Percentiles rank a stretch among this genome's conserved stretches.
These are phyloP conservation scores for Penicillium paneum DNA, from an alignment of 2,329 filamentous ascomycete genomes.

Conservation along the genomic window DNA sequence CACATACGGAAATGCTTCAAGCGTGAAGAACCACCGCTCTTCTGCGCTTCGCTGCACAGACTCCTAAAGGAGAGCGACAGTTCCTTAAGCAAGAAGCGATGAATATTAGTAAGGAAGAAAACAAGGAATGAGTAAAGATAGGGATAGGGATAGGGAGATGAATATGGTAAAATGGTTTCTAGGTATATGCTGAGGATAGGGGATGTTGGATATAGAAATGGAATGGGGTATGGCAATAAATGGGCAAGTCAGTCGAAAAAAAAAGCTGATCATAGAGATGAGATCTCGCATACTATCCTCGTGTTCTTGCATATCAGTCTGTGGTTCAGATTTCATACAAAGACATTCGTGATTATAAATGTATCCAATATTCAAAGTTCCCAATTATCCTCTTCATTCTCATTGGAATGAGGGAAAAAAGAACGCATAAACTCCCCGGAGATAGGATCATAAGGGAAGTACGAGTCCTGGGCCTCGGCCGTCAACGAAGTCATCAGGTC, in stretches of 20 bases:
- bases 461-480: conserved; percentile 23
- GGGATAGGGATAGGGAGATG: background rate
- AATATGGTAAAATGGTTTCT: background rate
- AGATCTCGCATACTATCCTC: background rate
- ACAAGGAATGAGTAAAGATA: background rate
- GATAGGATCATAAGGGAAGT: conserved; percentile 42
- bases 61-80: background rate
- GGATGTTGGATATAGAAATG: background rate
- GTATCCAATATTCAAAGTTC: conserved; percentile 19
- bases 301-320: background rate
- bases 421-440: conserved; percentile 39
- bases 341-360: background rate
- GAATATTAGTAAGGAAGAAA: background rate
- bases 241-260: background rate
- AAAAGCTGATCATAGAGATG: background rate
- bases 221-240: background rate
- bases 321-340: background rate
- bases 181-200: background rate
- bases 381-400: conserved; percentile 16
- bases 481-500: conserved; percentile 12
- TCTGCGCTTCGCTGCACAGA: background rate
- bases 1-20: background rate
- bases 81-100: background rate
- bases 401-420: conserved; percentile 34
- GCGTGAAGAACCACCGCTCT: too few species aligned